Evolutionary conservation across 768 basidiomycete species (phyloP).

Genomic region (Tylopilus plumbeoviolaceoides): DNA sequence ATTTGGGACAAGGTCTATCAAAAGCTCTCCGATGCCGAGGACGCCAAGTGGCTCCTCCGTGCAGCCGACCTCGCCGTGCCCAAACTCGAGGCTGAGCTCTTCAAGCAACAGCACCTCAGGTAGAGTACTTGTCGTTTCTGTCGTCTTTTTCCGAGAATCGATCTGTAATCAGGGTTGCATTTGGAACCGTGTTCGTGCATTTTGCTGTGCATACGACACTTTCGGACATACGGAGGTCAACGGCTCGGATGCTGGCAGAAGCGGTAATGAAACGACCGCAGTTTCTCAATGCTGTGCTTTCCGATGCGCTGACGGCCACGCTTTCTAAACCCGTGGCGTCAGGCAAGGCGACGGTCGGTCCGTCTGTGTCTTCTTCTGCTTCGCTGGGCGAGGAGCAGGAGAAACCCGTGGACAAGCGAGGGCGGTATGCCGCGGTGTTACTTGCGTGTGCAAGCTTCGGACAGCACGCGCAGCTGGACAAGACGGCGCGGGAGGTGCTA

Average conservation of each 20-base stretch:
- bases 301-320: conserved; percentile 53
- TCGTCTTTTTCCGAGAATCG: no score
- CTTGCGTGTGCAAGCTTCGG: conserved; percentile 46
- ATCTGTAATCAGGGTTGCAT: conserved; percentile 41
- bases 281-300: conserved; percentile 48
- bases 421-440: conserved; percentile 50
- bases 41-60: conserved; percentile 74
- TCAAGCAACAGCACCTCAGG: conserved; percentile 54
- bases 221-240: conserved; percentile 49
- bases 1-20: conserved; percentile 86
- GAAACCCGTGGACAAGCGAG: conserved; percentile 47
- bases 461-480: conserved; percentile 24
- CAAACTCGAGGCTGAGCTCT: conserved; percentile 47
- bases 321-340: conserved; percentile 37
- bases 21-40: conserved; percentile 56
- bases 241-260: conserved; percentile 39
- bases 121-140: neutral
- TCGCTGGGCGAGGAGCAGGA: conserved; percentile 31
- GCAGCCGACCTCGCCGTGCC: conserved; percentile 50
- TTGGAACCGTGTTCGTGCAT: conserved; percentile 67
- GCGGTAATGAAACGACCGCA: conserved; percentile 41
- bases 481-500: conserved; percentile 38
- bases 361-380: conserved; percentile 2
- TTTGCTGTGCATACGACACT: conserved; percentile 58
- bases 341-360: neutral